Percentiles rank a stretch among this genome's conserved stretches.
phyloP scores from a whole-genome alignment of 352 stramenopile genomes.

The Phytophthora megakarya region DNA sequence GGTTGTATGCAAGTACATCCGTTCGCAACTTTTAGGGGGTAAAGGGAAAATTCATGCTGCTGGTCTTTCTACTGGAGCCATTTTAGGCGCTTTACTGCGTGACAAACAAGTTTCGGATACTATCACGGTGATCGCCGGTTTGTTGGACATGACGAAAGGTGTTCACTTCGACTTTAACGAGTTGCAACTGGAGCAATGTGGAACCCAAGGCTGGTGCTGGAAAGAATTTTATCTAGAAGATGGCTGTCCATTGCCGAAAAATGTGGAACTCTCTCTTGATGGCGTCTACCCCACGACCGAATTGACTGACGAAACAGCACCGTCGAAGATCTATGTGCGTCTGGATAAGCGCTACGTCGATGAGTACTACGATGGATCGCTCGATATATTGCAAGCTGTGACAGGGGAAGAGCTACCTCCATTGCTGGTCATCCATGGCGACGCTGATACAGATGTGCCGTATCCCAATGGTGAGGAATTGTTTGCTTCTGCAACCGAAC shows the following conservation, averaged over 20 bases:
- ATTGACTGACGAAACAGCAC: constrained; percentile 23
- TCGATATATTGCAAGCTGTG: constrained; percentile 54
- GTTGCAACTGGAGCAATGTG: constrained; percentile 50
- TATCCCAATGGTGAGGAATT: constrained; percentile 56
- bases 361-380: constrained; percentile 48
- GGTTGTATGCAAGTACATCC: constrained; percentile 52
- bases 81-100: constrained; percentile 64
- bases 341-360: constrained; percentile 56
- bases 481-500: constrained; percentile 55
- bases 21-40: constrained; percentile 31
- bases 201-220: constrained; percentile 51
- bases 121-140: constrained; percentile 64
- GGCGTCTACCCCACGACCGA: constrained; percentile 29
- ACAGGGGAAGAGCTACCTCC: constrained; percentile 24
- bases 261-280: constrained; percentile 51
- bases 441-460: constrained; percentile 65
- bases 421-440: constrained; percentile 73
- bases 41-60: constrained; percentile 57
- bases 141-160: constrained; percentile 53
- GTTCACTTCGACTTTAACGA: constrained; percentile 65
- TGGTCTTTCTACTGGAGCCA: constrained; percentile 75
- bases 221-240: constrained; percentile 76
- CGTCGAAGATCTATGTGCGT: constrained; percentile 57
- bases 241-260: constrained; percentile 39
- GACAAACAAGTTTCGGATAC: constrained; percentile 46